Evolutionary conservation across 2,329 filamentous ascomycete genomes (phyloP).

Genomic region (Hymenoscyphus fraxineus): DNA sequence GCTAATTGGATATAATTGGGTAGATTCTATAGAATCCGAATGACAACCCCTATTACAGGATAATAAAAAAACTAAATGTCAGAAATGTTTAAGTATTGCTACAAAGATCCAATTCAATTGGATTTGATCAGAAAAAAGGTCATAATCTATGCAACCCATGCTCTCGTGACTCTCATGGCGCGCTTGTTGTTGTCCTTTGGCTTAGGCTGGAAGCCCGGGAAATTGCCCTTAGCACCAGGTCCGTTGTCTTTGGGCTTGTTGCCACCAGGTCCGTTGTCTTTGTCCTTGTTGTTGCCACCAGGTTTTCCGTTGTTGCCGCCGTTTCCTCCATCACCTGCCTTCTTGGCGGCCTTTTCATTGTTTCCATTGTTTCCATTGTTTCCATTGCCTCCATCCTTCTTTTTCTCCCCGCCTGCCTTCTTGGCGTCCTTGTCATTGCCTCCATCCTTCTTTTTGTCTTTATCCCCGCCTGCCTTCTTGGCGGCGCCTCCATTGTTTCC

Average conservation of each 20-base stretch:
- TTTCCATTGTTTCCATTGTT: too few relatives aligned
- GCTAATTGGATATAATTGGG: background rate
- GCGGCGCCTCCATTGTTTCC: too few relatives aligned
- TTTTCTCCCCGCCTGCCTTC: too few relatives aligned
- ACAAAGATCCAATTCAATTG: constrained; percentile 1
- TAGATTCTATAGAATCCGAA: background rate
- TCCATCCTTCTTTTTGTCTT: too few relatives aligned
- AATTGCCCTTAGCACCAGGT: background rate
- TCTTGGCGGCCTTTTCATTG: too few relatives aligned
- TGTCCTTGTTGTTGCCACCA: too few relatives aligned
- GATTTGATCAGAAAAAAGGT: background rate
- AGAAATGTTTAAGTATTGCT: constrained; percentile 4
- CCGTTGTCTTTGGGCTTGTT: background rate
- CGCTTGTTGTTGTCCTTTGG: constrained; percentile 7
- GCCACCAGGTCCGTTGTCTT: background rate
- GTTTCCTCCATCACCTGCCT: too few relatives aligned
- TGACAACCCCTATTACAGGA: background rate
- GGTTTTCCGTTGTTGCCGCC: too few relatives aligned
- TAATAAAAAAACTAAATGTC: constrained; percentile 5
- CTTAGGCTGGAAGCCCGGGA: too few relatives aligned
- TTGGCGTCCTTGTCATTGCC: too few relatives aligned
- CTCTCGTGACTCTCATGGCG: background rate
- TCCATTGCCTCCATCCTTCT: too few relatives aligned
- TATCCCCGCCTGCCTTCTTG: too few relatives aligned
- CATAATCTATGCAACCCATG: background rate